Base-by-base conservation (phyloP, 108 stramenopile species). In the Poteriospumella lacustris region DNA sequence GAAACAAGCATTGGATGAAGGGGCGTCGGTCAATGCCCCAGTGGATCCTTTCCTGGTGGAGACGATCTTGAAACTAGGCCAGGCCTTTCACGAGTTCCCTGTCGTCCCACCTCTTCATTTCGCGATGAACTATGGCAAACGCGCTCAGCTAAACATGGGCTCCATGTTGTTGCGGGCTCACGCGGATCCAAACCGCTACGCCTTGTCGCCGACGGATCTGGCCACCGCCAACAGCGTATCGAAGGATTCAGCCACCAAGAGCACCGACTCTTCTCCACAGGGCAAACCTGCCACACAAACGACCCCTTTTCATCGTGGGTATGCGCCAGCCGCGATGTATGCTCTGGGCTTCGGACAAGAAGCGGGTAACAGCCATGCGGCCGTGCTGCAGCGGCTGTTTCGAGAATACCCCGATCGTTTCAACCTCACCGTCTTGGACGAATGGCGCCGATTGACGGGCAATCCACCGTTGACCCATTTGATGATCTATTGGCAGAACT, bases 381-480 rank as follows among this genome's bases (percentile, higher is more conserved):
- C 60, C 29, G 28, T 64, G 28, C 31, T 64, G 31, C 60, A 64
- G 36, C 15, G 60, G 3, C 9, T 64, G 28, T 9, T 3, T 64
- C 60, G 31, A 3, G 24, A 26, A 34, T 64, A 34, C 36, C 60
- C 12, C 5, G 24, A 64, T 5, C 28, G 9, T 26, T 34, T 64
- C 9, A 24, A 64, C 60, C 24, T 31, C 9, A 12, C 60, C 9
- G 3, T 5, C 5, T 31, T 64, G 31, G 31, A 64, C 3, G 60
- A 64, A 5, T 64, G 60, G 60, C 31, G 15, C 29, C 15, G 31
- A 12, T 64, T 64, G 31, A 34, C 60, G 12, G 24, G 24, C 9
- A 64, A 64, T 64, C 60, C 60, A 12, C 60, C 60, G 3, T 24
- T 64, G 3, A 26, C 36, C 36, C 60, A 64, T 64, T 64, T 19